Evolutionary conservation across 2,329 filamentous ascomycete species (phyloP).

Genomic region (Diaporthe vexans): DNA sequence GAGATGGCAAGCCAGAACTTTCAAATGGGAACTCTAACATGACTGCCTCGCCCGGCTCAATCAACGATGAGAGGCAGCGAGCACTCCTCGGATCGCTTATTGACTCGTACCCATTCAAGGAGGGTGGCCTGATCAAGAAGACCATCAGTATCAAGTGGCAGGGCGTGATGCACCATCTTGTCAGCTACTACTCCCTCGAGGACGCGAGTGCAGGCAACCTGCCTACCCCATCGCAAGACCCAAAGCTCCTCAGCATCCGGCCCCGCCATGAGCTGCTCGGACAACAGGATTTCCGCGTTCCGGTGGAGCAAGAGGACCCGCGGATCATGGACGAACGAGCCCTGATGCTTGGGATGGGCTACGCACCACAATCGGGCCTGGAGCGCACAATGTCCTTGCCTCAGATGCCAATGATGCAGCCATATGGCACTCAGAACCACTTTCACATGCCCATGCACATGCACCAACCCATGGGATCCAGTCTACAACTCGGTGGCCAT

Average conservation of each 20-base stretch:
- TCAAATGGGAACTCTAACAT: slow-evolving; percentile 45
- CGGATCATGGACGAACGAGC: slow-evolving; percentile 42
- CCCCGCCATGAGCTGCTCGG: slow-evolving; percentile 71
- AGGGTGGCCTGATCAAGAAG: slow-evolving; percentile 88
- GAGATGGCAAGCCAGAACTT: slow-evolving; percentile 54
- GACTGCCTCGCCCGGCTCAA: slow-evolving; percentile 32
- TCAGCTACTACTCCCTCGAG: slow-evolving; percentile 88
- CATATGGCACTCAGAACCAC: slow-evolving; percentile 30
- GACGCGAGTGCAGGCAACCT: slow-evolving; percentile 79
- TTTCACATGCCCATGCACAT: slow-evolving; percentile 38
- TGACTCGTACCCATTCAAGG: slow-evolving; percentile 92
- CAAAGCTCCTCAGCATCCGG: slow-evolving; percentile 62
- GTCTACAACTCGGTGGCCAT: slow-evolving; percentile 29
- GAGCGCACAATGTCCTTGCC: slow-evolving; percentile 36
- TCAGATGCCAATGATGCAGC: slow-evolving; percentile 38
- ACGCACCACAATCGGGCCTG: slow-evolving; percentile 25
- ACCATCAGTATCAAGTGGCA: slow-evolving; percentile 86
- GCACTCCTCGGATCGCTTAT: slow-evolving; percentile 82
- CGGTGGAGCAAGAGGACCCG: slow-evolving; percentile 71
- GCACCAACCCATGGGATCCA: slow-evolving; percentile 18
- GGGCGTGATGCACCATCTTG: slow-evolving; percentile 84
- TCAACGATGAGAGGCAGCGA: slow-evolving; percentile 51
- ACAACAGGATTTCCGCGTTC: slow-evolving; percentile 76
- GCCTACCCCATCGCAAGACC: slow-evolving; percentile 69
- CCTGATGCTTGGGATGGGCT: slow-evolving; percentile 37